A percentile compares a stretch with the other conserved stretches of the same genome.
Conservation (phyloP, 2,329 filamentous ascomycete genomes). For the Paraphaeosphaeria minitans region DNA sequence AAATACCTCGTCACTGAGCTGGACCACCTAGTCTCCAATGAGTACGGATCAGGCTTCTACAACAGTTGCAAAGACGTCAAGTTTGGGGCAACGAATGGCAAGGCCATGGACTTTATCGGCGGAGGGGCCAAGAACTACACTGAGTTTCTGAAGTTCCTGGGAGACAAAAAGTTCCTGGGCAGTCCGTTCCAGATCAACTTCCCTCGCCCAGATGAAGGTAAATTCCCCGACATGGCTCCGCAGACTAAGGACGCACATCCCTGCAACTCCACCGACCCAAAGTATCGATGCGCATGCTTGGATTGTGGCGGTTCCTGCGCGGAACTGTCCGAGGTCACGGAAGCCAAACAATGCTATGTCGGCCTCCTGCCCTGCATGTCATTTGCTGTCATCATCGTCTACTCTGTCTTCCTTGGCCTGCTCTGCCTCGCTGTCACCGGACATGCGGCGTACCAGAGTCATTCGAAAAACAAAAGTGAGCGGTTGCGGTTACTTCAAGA, state of each 20-base stretch:
- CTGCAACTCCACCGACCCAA: conserved; percentile 87
- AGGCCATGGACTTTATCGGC: conserved; percentile 94
- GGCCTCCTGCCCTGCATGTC: conserved; percentile 90
- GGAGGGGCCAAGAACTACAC: conserved; percentile 91
- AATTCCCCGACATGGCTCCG: conserved; percentile 72
- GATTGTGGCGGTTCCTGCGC: conserved; percentile 90
- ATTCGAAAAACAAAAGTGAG: conserved; percentile 76
- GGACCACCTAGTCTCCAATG: conserved; percentile 83
- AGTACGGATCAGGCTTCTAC: conserved; percentile 88
- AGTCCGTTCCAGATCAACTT: conserved; percentile 99
- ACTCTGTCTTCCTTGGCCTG: conserved; percentile 73
- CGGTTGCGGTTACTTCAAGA: conserved; percentile 87
- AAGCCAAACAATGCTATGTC: conserved; percentile 75
- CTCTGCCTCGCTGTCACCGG: conserved; percentile 71
- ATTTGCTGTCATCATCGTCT: conserved; percentile 87
- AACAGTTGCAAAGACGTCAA: conserved; percentile 99
- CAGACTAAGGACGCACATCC: conserved; percentile 75
- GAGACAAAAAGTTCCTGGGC: conserved; percentile 86
- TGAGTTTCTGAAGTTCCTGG: conserved; percentile 86
- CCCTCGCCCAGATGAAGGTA: conserved; percentile 62
- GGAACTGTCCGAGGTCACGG: conserved; percentile 74
- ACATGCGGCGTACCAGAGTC: conserved; percentile 76
- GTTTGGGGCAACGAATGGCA: conserved; percentile 90
- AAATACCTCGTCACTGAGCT: conserved; percentile 81
- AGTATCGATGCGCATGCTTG: conserved; percentile 88